phyloP scores from a whole-genome alignment of 805 yeast species.

The Ogataea ganodermae region DNA sequence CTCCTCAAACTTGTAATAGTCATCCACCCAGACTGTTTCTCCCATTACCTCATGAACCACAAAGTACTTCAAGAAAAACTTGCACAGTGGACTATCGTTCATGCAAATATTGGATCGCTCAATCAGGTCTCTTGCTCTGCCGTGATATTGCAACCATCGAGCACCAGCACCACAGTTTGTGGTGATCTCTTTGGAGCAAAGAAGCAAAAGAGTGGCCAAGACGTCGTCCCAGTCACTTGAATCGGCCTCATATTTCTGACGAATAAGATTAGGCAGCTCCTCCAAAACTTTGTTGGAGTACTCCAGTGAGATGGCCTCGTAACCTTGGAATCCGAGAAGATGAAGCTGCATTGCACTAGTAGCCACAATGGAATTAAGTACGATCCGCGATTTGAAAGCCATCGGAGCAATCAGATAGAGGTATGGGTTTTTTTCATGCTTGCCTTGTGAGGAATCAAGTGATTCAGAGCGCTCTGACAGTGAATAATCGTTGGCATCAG shows the following conservation, averaged over 20 bases:
- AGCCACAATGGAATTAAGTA: conserved; percentile 39
- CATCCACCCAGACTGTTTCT: conserved; percentile 42
- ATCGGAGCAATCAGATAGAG: conserved; percentile 41
- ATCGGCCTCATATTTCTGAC: conserved; percentile 25
- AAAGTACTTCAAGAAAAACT: conserved; percentile 41
- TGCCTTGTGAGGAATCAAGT: neutral
- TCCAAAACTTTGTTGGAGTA: conserved; percentile 34
- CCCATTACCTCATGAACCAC: conserved; percentile 47
- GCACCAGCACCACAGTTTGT: conserved; percentile 40
- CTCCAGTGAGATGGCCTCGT: conserved; percentile 28
- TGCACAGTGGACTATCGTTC: conserved; percentile 35
- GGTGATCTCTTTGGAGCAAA: conserved; percentile 45
- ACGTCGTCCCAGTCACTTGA: conserved; percentile 42
- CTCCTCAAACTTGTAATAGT: conserved; percentile 11
- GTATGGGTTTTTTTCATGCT: conserved; percentile 40
- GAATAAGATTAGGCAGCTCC: conserved; percentile 36
- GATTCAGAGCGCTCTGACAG: neutral
- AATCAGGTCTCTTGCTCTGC: conserved; percentile 41
- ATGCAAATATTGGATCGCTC: conserved; percentile 29
- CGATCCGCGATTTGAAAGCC: conserved; percentile 35
- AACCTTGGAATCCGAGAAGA: conserved; percentile 33
- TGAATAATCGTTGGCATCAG: too few species aligned
- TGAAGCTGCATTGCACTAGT: conserved; percentile 40
- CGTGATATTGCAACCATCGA: conserved; percentile 41
- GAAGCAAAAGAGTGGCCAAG: conserved; percentile 40